These are phyloP conservation scores for Anisogramma anomala DNA, from an alignment of 2,329 filamentous ascomycete genomes.

Conservation along the genomic window DNA sequence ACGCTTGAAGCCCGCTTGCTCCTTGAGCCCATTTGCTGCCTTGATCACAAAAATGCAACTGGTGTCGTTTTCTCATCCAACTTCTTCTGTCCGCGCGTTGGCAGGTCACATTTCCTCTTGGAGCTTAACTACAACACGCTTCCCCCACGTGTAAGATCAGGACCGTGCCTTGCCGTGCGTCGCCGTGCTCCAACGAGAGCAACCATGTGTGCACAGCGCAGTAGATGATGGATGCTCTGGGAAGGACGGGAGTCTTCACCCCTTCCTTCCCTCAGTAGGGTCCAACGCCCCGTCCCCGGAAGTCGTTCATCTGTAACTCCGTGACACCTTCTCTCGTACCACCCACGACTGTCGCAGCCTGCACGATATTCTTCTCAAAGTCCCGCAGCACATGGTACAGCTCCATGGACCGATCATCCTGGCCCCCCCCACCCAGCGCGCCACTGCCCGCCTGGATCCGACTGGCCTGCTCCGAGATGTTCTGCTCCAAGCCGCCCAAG, in stretches of 20 bases:
- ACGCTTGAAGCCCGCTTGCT: conserved; percentile 8
- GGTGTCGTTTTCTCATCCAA: not conserved
- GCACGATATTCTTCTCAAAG: conserved; percentile 53
- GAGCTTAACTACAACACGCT: too few relatives aligned
- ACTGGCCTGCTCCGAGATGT: conserved; percentile 48
- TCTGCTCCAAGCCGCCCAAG: conserved; percentile 50
- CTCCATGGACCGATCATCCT: conserved; percentile 36
- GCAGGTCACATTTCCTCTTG: too few relatives aligned
- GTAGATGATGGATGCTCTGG: too few relatives aligned
- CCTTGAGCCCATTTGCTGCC: not conserved
- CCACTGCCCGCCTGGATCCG: conserved; percentile 33
- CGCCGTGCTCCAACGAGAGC: too few relatives aligned
- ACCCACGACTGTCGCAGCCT: conserved; percentile 50
- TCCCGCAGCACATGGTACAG: conserved; percentile 50
- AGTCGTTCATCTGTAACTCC: conserved; percentile 41
- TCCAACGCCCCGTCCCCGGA: conserved; percentile 23
- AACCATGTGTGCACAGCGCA: too few relatives aligned
- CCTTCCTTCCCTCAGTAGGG: conserved; percentile 8
- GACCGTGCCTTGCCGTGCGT: not conserved
- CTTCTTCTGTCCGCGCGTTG: not conserved
- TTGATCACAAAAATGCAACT: not conserved
- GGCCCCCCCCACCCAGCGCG: conserved; percentile 25
- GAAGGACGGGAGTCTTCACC: too few relatives aligned
- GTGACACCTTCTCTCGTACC: conserved; percentile 49
- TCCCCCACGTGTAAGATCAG: too few relatives aligned